A percentile compares a stretch with the other conserved stretches of the same genome.
Evolutionary conservation across 495 filamentous ascomycete species (phyloP).

Genomic region (Bathelium albidoporum): DNA sequence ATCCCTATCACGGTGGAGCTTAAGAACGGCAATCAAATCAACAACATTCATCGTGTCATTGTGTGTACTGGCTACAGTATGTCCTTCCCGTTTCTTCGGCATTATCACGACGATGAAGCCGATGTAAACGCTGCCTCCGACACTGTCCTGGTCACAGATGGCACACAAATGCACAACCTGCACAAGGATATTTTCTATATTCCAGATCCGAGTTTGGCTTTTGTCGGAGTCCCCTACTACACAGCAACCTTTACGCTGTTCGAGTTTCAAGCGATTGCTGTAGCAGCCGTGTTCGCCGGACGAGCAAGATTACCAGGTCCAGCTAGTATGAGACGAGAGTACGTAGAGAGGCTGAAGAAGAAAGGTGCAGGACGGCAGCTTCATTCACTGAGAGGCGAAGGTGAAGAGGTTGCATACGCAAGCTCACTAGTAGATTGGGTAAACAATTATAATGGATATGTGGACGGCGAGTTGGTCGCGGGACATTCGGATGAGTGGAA

Average conservation of each 20-base stretch:
- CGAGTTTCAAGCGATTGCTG: conserved; percentile 54
- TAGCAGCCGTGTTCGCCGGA: conserved; percentile 47
- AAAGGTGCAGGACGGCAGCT: conserved; percentile 45
- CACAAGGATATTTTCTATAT: conserved; percentile 62
- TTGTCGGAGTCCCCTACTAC: conserved; percentile 52
- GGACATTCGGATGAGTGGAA: conserved; percentile 33
- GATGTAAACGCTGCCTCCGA: conserved; percentile 35
- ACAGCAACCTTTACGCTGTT: conserved; percentile 54
- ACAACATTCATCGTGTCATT: conserved; percentile 45
- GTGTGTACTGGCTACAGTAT: conserved; percentile 55
- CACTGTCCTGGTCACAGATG: conserved; percentile 49
- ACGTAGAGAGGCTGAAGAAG: conserved; percentile 32
- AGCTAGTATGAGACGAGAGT: conserved; percentile 43
- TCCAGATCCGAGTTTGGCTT: conserved; percentile 48
- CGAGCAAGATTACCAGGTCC: conserved; percentile 37
- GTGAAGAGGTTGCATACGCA: conserved; percentile 46
- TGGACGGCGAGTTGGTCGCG: conserved; percentile 30
- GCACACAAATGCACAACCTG: conserved; percentile 55
- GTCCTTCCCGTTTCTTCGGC: not conserved
- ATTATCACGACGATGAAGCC: conserved; percentile 1
- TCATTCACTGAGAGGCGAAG: conserved; percentile 33
- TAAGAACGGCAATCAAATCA: conserved; percentile 36
- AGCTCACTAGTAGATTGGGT: conserved; percentile 43
- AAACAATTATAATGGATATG: conserved; percentile 31
- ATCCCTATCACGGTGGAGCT: conserved; percentile 28